These are phyloP conservation scores for Flaveria linearis DNA, from an alignment of 129 eudicot genomes.

Conservation along the genomic window DNA sequence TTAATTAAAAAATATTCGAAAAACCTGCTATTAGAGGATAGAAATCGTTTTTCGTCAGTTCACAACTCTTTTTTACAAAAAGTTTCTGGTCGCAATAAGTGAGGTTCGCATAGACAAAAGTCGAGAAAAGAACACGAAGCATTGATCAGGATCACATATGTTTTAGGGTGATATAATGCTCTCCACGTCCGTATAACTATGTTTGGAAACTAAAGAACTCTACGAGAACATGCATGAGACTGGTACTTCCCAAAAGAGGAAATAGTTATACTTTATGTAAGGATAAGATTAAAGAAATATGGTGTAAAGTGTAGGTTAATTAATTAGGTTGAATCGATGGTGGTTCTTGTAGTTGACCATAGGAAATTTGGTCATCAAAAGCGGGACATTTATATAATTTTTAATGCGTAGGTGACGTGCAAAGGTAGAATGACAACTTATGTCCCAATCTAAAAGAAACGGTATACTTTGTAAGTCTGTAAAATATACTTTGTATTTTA, in stretches of 20 bases:
- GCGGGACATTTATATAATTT: slow-evolving; percentile 18
- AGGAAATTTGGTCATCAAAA: slow-evolving; percentile 10
- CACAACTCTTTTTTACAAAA: no score
- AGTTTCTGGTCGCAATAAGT: no score
- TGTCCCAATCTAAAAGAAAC: slow-evolving; percentile 5
- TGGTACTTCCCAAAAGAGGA: slow-evolving; percentile 4
- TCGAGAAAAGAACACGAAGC: not conserved
- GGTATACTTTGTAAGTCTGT: not conserved
- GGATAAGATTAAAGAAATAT: slow-evolving; percentile 34
- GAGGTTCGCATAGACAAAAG: no score
- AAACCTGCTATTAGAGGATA: no score
- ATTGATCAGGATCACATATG: slow-evolving; percentile 2
- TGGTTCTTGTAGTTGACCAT: slow-evolving; percentile 23
- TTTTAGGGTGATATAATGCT: slow-evolving; percentile 15
- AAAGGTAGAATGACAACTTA: slow-evolving; percentile 35
- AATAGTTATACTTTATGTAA: slow-evolving; percentile 5
- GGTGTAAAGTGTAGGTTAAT: slow-evolving; percentile 27
- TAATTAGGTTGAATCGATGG: slow-evolving; percentile 16
- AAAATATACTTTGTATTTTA: no score
- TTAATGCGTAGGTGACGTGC: slow-evolving; percentile 42
- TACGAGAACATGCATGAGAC: not conserved
- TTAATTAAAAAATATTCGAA: no score
- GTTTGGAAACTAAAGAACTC: slow-evolving; percentile 14
- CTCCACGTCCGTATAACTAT: slow-evolving; percentile 11
- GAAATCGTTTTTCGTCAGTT: no score